Evolutionary conservation across 495 filamentous ascomycete species (phyloP).

Genomic region (Aspergillus heteromorphus): DNA sequence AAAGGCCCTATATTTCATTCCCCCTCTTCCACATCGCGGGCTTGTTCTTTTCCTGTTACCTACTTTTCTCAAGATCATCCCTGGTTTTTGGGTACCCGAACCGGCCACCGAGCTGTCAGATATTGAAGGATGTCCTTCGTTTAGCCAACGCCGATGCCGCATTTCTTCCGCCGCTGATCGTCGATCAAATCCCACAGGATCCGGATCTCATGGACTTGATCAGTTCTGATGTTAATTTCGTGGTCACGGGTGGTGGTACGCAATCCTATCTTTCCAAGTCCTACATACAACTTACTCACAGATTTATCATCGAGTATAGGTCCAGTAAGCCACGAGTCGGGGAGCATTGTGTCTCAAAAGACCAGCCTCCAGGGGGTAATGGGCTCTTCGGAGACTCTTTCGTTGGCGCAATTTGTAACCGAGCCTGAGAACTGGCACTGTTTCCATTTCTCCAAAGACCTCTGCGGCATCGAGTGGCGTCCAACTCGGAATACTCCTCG

Average conservation of each 20-base stretch:
- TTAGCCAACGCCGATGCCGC: not conserved
- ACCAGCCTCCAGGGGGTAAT: constrained; percentile 14
- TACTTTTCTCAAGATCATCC: not conserved
- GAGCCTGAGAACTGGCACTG: constrained; percentile 42
- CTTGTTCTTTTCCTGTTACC: not conserved
- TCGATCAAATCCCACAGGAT: constrained; percentile 13
- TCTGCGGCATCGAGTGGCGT: constrained; percentile 28
- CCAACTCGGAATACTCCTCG: not conserved
- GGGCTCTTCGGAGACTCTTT: constrained; percentile 27
- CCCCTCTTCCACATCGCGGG: constrained; percentile 14
- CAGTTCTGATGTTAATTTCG: constrained; percentile 6
- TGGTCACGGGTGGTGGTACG: constrained; percentile 16
- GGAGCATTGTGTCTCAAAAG: constrained; percentile 16
- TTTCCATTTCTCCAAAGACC: constrained; percentile 33
- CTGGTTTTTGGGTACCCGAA: constrained; percentile 3
- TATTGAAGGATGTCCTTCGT: not conserved
- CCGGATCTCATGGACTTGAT: constrained; percentile 3
- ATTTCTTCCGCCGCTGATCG: constrained; percentile 12
- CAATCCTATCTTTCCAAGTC: not conserved
- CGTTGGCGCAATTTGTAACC: constrained; percentile 25
- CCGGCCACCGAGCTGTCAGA: not conserved
- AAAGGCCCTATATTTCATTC: not conserved
- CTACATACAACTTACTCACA: not conserved
- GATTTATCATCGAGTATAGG: not conserved
- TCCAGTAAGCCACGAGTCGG: constrained; percentile 3